phyloP scores from a whole-genome alignment of 169 alveolate genomes.

The Eimeria necatrix region DNA sequence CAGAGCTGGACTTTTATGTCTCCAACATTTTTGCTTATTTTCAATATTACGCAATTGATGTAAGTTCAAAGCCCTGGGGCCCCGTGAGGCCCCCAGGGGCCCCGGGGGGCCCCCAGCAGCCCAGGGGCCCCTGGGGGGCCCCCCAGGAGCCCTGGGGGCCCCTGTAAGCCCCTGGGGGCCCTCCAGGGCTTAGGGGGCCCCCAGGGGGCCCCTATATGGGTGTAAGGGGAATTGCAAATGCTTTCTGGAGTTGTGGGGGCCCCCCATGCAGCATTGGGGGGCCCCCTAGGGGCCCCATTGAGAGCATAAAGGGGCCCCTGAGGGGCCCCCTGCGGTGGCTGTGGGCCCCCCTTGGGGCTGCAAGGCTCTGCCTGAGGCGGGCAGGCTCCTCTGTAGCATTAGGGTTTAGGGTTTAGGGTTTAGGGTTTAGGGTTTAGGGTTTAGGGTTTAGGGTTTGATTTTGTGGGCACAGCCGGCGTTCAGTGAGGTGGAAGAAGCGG shows the following conservation, averaged over 20 bases:
- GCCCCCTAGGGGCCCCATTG: too few species aligned
- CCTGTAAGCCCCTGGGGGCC: too few species aligned
- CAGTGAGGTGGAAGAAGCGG: conserved; percentile 30
- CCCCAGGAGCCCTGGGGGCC: not conserved
- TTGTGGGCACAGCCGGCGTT: conserved; percentile 29
- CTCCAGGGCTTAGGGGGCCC: too few species aligned
- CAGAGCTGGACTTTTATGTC: not conserved
- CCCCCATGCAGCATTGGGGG: too few species aligned
- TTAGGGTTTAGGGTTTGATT: conserved; percentile 36
- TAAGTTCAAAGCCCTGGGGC: not conserved
- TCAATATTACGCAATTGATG: conserved; percentile 3
- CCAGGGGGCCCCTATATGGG: not conserved
- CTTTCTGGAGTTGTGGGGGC: too few species aligned
- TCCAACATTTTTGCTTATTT: not conserved
- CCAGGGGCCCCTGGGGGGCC: conserved; percentile 11
- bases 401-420: not conserved
- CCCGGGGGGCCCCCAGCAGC: too few species aligned
- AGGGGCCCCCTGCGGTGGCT: not conserved
- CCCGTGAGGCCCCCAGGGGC: not conserved
- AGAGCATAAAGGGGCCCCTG: too few species aligned
- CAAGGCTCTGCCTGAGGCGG: not conserved
- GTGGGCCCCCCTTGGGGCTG: too few species aligned
- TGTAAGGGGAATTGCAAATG: too few species aligned
- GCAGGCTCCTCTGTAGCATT: not conserved
- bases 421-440: not conserved